A percentile compares a stretch with the other conserved stretches of the same genome.
Evolutionary conservation across 2,329 filamentous ascomycete species (phyloP).

Genomic region (Claviceps sorghi): DNA sequence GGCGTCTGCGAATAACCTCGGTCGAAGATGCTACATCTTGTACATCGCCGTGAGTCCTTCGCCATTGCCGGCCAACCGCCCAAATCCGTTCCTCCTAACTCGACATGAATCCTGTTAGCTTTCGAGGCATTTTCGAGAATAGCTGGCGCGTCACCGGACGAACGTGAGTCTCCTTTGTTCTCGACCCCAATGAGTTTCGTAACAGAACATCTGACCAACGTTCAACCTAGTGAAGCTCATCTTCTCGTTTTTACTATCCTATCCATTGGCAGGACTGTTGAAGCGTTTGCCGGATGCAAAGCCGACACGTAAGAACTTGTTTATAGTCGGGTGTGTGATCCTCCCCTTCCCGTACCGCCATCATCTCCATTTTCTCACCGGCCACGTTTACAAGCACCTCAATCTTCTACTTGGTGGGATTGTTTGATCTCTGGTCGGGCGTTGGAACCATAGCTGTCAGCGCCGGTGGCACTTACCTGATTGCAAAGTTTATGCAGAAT

Average conservation of each 20-base stretch:
- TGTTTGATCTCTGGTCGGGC: slow-evolving; percentile 86
- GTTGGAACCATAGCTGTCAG: slow-evolving; percentile 66
- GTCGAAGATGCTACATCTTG: slow-evolving; percentile 9
- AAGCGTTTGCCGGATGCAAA: slow-evolving; percentile 80
- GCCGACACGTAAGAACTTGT: slow-evolving; percentile 75
- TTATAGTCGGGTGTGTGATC: slow-evolving; percentile 55
- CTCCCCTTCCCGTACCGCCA: background rate
- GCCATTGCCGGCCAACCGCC: background rate
- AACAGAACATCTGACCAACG: background rate
- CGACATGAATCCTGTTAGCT: slow-evolving; percentile 11
- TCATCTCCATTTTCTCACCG: background rate
- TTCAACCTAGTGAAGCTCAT: slow-evolving; percentile 68
- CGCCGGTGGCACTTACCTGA: slow-evolving; percentile 64
- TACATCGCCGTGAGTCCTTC: slow-evolving; percentile 12
- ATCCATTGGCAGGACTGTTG: slow-evolving; percentile 73
- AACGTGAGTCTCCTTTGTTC: slow-evolving; percentile 16
- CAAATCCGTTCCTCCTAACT: background rate
- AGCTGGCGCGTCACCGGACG: slow-evolving; percentile 23
- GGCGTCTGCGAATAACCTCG: background rate
- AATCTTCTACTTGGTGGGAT: slow-evolving; percentile 80
- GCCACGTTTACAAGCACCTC: slow-evolving; percentile 40
- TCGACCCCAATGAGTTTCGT: background rate
- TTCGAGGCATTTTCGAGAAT: slow-evolving; percentile 19
- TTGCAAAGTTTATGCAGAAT: slow-evolving; percentile 62
- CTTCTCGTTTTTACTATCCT: slow-evolving; percentile 78